Evolutionary conservation across 345 rosid species (phyloP).

Genomic region (Psidium friedrichsthalianum): DNA sequence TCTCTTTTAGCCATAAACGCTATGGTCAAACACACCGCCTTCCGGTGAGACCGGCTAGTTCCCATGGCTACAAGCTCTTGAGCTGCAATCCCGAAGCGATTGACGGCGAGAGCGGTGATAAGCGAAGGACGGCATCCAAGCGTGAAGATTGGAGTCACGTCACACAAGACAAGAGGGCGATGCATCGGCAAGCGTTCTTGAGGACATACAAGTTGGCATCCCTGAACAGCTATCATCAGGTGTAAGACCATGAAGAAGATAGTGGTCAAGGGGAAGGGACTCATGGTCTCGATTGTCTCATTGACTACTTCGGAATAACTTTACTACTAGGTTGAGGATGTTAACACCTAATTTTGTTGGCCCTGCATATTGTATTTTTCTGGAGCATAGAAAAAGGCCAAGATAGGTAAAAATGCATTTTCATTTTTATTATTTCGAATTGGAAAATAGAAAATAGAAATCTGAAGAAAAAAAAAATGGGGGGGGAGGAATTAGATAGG

Average conservation of each 20-base stretch:
- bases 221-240: neutral
- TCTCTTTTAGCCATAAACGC: neutral
- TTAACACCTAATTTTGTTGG: no score
- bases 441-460: no score
- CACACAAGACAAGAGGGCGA: constrained; percentile 18
- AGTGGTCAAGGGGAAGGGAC: constrained; percentile 16
- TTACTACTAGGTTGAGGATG: no score
- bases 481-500: no score
- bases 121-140: neutral
- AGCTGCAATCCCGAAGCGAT: accelerated
- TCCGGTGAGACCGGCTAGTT: neutral
- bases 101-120: neutral
- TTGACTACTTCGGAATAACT: no score
- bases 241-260: neutral
- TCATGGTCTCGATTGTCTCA: neutral
- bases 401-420: no score
- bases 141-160: neutral
- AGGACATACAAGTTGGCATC: constrained; percentile 30
- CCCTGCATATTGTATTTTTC: no score
- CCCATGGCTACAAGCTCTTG: neutral
- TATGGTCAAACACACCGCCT: neutral
- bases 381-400: no score
- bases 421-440: no score
- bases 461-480: no score
- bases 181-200: constrained; percentile 35